Conservation (phyloP, 352 stramenopile species). For the Globisporangium ultimum region DNA sequence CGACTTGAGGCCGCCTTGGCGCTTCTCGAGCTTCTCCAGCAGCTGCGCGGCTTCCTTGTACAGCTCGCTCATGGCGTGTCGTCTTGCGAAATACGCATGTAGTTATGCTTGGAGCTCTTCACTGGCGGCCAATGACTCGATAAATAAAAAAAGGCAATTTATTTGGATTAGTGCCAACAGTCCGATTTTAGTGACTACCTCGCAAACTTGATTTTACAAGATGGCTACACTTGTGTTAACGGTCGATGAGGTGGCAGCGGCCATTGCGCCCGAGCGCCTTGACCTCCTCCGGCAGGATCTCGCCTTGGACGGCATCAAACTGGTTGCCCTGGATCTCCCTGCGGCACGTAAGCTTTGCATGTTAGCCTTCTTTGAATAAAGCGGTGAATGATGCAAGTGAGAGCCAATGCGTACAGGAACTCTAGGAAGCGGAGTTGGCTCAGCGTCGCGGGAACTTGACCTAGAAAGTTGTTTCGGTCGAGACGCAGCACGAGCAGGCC, state of each 20-base stretch:
- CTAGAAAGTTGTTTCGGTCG: slow-evolving; percentile 52
- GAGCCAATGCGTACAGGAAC: slow-evolving; percentile 36
- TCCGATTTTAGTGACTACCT: slow-evolving; percentile 6
- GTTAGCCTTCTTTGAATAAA: no score
- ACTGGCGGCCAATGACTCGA: neutral
- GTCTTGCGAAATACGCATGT: neutral
- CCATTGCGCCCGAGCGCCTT: slow-evolving; percentile 39
- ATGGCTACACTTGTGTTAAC: slow-evolving; percentile 9
- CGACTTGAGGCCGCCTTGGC: slow-evolving; percentile 80
- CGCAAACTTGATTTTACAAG: neutral
- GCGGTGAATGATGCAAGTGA: no score
- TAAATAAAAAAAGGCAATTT: neutral
- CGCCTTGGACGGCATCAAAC: slow-evolving; percentile 29
- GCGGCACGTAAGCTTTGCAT: neutral
- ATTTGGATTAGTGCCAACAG: neutral
- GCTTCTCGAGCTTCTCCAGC: slow-evolving; percentile 74
- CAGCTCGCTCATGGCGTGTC: slow-evolving; percentile 70
- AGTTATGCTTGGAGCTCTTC: slow-evolving; percentile 1
- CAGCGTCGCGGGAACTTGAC: slow-evolving; percentile 35
- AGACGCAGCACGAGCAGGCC: slow-evolving; percentile 44
- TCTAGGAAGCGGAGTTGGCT: slow-evolving; percentile 40
- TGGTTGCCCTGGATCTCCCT: slow-evolving; percentile 56
- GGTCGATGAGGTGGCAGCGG: slow-evolving; percentile 27
- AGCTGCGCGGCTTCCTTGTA: slow-evolving; percentile 79
- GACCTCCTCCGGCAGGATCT: slow-evolving; percentile 37